Conservation (phyloP, 257 asterid genomes). For the Penstemon newberryi region DNA sequence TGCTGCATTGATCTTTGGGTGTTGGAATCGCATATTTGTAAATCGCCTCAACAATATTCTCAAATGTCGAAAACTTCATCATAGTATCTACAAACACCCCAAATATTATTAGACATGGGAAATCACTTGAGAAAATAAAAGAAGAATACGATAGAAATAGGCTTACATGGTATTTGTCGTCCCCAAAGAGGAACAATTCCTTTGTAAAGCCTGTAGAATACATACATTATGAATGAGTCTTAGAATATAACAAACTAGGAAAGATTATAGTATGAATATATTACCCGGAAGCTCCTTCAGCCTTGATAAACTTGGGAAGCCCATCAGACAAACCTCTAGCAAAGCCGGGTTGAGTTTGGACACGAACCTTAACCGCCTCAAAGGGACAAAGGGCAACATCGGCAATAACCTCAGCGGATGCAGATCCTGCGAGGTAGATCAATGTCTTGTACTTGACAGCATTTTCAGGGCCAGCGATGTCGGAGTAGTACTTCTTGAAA, state of each 20-base stretch:
- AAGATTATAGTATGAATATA: not conserved
- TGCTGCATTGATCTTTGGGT: slow-evolving; percentile 57
- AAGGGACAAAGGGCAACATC: slow-evolving; percentile 57
- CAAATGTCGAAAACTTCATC: slow-evolving; percentile 64
- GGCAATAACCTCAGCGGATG: slow-evolving; percentile 59
- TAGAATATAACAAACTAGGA: not conserved
- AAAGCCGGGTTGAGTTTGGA: slow-evolving; percentile 62
- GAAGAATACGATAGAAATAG: not conserved
- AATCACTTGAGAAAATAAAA: not conserved
- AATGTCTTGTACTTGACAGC: slow-evolving; percentile 55
- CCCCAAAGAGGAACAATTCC: slow-evolving; percentile 65
- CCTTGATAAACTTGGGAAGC: slow-evolving; percentile 45
- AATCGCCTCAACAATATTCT: slow-evolving; percentile 50
- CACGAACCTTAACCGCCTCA: slow-evolving; percentile 64
- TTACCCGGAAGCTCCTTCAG: slow-evolving; percentile 55
- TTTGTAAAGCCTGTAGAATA: slow-evolving; percentile 47
- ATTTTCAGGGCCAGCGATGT: slow-evolving; percentile 51
- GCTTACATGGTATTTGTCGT: slow-evolving; percentile 65
- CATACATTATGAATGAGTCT: not conserved
- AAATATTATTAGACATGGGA: not conserved
- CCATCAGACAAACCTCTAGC: slow-evolving; percentile 62
- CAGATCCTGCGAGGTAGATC: slow-evolving; percentile 59
- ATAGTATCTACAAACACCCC: slow-evolving; percentile 45
- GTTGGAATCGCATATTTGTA: slow-evolving; percentile 50
- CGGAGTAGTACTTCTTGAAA: slow-evolving; percentile 60